Evolutionary conservation across 331 rosid genomes (phyloP).

Genomic region (Acacia pycnantha): DNA sequence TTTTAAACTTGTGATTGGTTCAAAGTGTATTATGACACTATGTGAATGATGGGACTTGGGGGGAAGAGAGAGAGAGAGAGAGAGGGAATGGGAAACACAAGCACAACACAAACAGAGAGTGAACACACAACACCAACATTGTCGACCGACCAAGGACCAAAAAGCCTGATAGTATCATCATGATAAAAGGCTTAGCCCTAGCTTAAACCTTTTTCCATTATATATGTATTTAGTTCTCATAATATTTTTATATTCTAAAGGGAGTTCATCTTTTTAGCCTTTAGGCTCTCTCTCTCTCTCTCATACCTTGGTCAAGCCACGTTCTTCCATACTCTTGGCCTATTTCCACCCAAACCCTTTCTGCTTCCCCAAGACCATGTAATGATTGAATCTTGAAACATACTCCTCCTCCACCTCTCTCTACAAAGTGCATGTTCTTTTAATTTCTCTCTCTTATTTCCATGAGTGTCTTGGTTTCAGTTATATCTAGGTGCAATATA

Average conservation of each 20-base stretch:
- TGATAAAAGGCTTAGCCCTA: constrained; percentile 56
- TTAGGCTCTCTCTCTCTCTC: constrained; percentile 10
- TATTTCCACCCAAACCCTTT: constrained; percentile 86
- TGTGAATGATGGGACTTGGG: constrained; percentile 26
- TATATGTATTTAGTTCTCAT: neutral
- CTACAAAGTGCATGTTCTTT: constrained; percentile 17
- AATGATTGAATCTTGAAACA: constrained; percentile 99
- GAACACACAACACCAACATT: constrained; percentile 67
- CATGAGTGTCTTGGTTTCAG: constrained; percentile 49
- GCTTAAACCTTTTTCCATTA: constrained; percentile 25
- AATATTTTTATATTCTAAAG: neutral
- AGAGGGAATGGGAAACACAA: constrained; percentile 54
- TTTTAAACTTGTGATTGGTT: constrained; percentile 39
- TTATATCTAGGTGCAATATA: constrained; percentile 17
- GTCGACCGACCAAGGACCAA: constrained; percentile 89
- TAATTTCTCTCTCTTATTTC: neutral
- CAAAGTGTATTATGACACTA: constrained; percentile 48
- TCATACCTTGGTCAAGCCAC: constrained; percentile 69
- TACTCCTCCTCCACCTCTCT: constrained; percentile 51
- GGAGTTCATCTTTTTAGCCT: constrained; percentile 10
- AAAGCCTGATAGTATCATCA: constrained; percentile 76
- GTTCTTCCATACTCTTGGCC: constrained; percentile 75
- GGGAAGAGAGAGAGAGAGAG: neutral
- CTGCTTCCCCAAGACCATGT: constrained; percentile 93
- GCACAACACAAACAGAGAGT: constrained; percentile 47